Evolutionary conservation across 2,329 filamentous ascomycete genomes (phyloP), one percentile per base, ranked within the genome.

Genomic region (Aspergillus luchuensis): DNA sequence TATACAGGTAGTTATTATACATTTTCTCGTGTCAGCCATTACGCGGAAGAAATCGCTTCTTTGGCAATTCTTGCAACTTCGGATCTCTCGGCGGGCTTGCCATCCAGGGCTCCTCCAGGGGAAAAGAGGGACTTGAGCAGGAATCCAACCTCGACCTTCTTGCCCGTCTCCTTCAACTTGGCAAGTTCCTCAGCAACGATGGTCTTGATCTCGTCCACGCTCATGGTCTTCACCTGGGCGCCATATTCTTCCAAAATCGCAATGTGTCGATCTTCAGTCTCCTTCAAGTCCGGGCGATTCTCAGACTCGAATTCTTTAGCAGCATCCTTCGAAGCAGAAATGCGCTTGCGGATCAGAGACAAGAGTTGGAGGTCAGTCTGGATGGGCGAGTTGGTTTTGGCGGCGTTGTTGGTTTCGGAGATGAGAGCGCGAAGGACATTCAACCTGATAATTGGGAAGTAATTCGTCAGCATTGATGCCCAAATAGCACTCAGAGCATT

Each of bases 361-460:
- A 83, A 68, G 30, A 83, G 71, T 56, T 81, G 79, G 15, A 80
- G 68, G 59, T 83, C 80, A 25, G 79, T 81, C 58, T 75, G 73
- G 21, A 82, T 77, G 10, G 80, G 80, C 15, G 72, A 73, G 3
- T 78, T 64, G 19, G 78, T 77, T 71, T 81, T 82, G 56, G 76
- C 72, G n/a, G 78, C 74, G 64, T 82, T 81, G 68, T 80, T 82
- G 65, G 77, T 78, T 63, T 83, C 81, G 52, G 81, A 78, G 57
- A 83, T 80, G 60, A 82, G 69, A 49, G 78, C 76, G 38, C 81
- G 79, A 17, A 83, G 72, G 39, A 82, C 80, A 65, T 81, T 80
- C 28, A 82, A 69, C 64, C 80, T 81, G 41, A 55, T 13, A 13
- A 13, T 8, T 17, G 19, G 51, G 3, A 11, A 6, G 17, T 10